Evolutionary conservation across 2,329 filamentous ascomycete genomes (phyloP).

Genomic region (Lasiodiplodia theobromae): DNA sequence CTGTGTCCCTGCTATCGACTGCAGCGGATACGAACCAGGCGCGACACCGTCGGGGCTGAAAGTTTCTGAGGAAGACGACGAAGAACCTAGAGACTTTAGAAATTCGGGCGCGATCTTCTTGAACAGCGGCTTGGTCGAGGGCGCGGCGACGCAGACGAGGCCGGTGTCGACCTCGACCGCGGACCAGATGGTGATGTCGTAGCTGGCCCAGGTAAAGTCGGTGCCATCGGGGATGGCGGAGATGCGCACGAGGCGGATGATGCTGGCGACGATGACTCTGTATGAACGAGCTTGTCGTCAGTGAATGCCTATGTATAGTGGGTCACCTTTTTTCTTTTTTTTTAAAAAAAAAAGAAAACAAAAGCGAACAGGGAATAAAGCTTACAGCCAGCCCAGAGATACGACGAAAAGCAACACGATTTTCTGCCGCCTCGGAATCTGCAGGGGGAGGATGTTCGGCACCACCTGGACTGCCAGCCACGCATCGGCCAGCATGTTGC

Average conservation of each 20-base stretch:
- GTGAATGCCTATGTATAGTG: too few species aligned
- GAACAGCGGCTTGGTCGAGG: conserved; percentile 31
- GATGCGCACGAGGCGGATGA: conserved; percentile 50
- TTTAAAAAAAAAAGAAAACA: not conserved
- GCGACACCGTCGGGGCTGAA: not conserved
- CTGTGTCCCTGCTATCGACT: not conserved
- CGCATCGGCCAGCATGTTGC: conserved; percentile 39
- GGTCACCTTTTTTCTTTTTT: not conserved
- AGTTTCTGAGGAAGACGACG: too few species aligned
- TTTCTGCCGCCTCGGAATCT: conserved; percentile 41
- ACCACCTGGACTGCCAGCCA: conserved; percentile 42
- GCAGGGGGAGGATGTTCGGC: conserved; percentile 40
- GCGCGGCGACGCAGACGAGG: conserved; percentile 48
- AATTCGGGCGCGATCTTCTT: conserved; percentile 14
- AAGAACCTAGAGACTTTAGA: not conserved
- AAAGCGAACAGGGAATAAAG: too few species aligned
- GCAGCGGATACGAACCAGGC: not conserved
- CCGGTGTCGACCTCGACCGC: conserved; percentile 45
- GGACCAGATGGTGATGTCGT: conserved; percentile 43
- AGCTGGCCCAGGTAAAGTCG: conserved; percentile 34
- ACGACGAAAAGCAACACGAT: conserved; percentile 45
- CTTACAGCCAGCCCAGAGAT: conserved; percentile 47
- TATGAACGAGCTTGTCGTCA: not conserved
- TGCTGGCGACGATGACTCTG: conserved; percentile 54
- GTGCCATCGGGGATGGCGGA: not conserved